These are phyloP conservation scores for Solanum stenotomum DNA, from an alignment of 257 asterid species.

Conservation along the genomic window DNA sequence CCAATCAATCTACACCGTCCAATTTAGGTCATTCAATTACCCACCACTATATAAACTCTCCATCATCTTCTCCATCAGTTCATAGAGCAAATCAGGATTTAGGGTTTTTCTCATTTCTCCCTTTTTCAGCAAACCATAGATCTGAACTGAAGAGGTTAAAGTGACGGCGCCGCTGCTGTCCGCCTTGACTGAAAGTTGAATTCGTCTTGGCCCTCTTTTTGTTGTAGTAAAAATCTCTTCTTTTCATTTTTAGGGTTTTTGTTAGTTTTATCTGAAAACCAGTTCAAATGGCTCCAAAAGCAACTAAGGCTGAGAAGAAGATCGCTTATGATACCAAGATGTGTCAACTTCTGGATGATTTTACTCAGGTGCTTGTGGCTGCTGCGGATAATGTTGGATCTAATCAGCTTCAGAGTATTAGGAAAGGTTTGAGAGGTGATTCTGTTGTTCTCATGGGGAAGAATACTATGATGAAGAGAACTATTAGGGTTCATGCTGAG, in stretches of 20 bases:
- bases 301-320: conserved; percentile 78
- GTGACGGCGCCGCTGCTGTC: conserved; percentile 75
- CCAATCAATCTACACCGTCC: conserved; percentile 21
- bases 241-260: conserved; percentile 27
- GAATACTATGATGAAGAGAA: conserved; percentile 96
- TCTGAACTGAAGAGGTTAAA: conserved; percentile 55
- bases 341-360: conserved; percentile 72
- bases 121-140: not conserved
- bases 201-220: conserved; percentile 73
- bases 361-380: conserved; percentile 61
- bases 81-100: not conserved
- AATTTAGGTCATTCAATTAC: conserved; percentile 16
- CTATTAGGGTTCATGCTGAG: conserved; percentile 64
- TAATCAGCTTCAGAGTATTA: conserved; percentile 69
- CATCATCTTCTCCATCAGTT: not conserved
- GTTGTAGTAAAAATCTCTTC: conserved; percentile 26
- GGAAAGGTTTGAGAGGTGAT: conserved; percentile 72
- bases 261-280: not conserved
- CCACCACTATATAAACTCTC: not conserved
- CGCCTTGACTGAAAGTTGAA: conserved; percentile 55
- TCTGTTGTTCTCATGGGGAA: conserved; percentile 92
- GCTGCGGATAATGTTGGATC: conserved; percentile 90
- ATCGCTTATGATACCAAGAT: conserved; percentile 64
- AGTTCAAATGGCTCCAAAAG: conserved; percentile 36
- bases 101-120: conserved; percentile 6